These are phyloP conservation scores for Epipyxis sp. DNA, from an alignment of 108 stramenopile species.

Conservation along the genomic window DNA sequence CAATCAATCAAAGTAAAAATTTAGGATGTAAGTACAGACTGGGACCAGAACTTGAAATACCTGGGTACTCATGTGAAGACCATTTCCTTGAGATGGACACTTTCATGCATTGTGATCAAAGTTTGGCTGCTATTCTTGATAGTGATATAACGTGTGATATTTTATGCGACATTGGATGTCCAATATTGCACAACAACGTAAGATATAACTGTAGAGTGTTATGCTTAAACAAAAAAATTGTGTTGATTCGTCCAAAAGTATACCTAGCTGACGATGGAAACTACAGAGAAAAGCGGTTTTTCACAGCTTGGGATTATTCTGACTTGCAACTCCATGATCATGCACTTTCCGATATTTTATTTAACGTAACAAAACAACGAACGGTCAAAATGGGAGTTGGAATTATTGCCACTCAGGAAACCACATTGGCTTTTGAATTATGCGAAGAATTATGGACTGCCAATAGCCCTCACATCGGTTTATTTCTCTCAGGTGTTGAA, in stretches of 20 bases:
- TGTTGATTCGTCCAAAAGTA: constrained; percentile 66
- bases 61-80: constrained; percentile 97
- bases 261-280: constrained; percentile 90
- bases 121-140: constrained; percentile 64
- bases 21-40: constrained; percentile 80
- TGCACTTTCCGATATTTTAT: constrained; percentile 31
- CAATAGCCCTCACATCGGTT: constrained; percentile 73
- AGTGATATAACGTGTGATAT: constrained; percentile 72
- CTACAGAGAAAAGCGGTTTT: constrained; percentile 90
- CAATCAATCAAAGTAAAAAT: constrained; percentile 72
- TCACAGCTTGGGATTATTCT: constrained; percentile 69
- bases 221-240: constrained; percentile 66
- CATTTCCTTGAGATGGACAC: constrained; percentile 95
- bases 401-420: constrained; percentile 64
- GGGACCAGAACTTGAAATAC: constrained; percentile 92
- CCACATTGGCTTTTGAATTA: constrained; percentile 81
- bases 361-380: constrained; percentile 47
- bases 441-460: constrained; percentile 99
- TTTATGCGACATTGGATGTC: constrained; percentile 95
- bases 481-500: constrained; percentile 80
- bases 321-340: constrained; percentile 32
- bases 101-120: constrained; percentile 87
- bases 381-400: constrained; percentile 68
- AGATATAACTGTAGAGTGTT: constrained; percentile 94
- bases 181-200: constrained; percentile 70